These are phyloP conservation scores for Hemisphaericaspora lyxosophila DNA, from an alignment of 1,139 yeast species.

Conservation along the genomic window DNA sequence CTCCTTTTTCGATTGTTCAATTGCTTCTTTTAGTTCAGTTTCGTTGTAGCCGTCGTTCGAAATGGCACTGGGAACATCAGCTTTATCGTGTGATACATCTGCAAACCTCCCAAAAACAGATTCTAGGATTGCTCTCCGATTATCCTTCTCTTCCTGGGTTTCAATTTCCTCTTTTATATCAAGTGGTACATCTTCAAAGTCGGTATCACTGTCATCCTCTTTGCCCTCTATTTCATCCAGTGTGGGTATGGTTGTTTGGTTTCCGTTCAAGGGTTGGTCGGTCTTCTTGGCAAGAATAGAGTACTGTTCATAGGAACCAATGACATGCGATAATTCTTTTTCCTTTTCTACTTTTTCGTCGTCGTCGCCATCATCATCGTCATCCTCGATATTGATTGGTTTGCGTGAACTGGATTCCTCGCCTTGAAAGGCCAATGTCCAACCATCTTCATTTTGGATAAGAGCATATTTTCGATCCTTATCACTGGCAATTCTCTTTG, in stretches of 20 bases:
- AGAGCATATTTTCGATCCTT: conserved; percentile 74
- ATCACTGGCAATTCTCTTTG: conserved; percentile 80
- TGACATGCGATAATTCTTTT: neutral
- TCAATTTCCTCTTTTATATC: conserved; percentile 24
- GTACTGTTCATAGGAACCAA: neutral
- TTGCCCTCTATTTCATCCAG: neutral
- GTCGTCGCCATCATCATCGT: conserved; percentile 12
- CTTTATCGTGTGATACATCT: conserved; percentile 4
- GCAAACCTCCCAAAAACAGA: conserved; percentile 37
- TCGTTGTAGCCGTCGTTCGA: conserved; percentile 22
- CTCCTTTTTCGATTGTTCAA: conserved; percentile 46
- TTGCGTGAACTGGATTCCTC: conserved; percentile 37
- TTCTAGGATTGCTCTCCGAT: conserved; percentile 34
- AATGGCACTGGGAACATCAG: conserved; percentile 1
- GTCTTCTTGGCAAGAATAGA: neutral
- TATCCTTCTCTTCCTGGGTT: conserved; percentile 30
- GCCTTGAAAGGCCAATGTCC: conserved; percentile 67
- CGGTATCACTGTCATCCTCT: conserved; percentile 38
- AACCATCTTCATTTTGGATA: conserved; percentile 78
- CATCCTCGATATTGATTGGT: conserved; percentile 47
- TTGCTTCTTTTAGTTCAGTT: conserved; percentile 44
- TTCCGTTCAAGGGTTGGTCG: no score
- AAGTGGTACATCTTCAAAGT: conserved; percentile 63
- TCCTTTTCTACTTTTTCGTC: conserved; percentile 5
- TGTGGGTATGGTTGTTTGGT: no score